Percentiles rank a stretch among this genome's conserved stretches.
These are phyloP conservation scores for Arxiozyma heterogenica DNA, from an alignment of 1,139 yeast genomes.

Conservation along the genomic window DNA sequence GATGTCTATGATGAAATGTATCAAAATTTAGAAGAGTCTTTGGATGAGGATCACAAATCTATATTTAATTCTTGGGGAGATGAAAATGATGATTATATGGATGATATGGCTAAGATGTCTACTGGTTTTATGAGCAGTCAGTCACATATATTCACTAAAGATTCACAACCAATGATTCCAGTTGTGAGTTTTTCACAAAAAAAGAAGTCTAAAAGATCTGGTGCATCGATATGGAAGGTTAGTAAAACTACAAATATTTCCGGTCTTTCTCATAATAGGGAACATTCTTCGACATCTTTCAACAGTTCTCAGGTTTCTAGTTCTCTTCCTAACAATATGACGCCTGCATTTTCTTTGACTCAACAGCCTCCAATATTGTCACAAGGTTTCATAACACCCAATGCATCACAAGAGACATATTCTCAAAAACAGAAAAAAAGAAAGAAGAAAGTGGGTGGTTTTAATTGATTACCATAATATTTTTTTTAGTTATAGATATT, in stretches of 20 bases:
- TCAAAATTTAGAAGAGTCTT: constrained; percentile 5
- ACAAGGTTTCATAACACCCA: constrained; percentile 1
- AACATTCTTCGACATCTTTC: constrained; percentile 3
- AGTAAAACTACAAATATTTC: background rate
- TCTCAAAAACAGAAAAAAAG: constrained; percentile 16
- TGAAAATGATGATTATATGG: constrained; percentile 10
- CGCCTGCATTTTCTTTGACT: constrained; percentile 27
- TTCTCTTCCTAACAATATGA: constrained; percentile 21
- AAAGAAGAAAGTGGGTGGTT: constrained; percentile 27
- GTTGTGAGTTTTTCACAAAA: constrained; percentile 23
- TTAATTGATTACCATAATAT: constrained; percentile 13
- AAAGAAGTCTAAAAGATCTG: constrained; percentile 4
- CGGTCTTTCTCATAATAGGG: constrained; percentile 5
- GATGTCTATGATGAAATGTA: constrained; percentile 8
- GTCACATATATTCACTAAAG: constrained; percentile 11
- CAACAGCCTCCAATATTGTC: constrained; percentile 10
- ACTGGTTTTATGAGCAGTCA: constrained; percentile 9
- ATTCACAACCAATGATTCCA: constrained; percentile 12
- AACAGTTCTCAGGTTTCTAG: constrained; percentile 5
- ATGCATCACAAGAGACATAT: constrained; percentile 13
- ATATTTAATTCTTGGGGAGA: constrained; percentile 23
- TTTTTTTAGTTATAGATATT: background rate
- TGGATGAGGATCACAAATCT: constrained; percentile 12
- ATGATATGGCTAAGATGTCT: background rate
- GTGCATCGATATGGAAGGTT: background rate